Conservation (phyloP, 2,329 filamentous ascomycete species). For the Colletotrichum tamarilloi region DNA sequence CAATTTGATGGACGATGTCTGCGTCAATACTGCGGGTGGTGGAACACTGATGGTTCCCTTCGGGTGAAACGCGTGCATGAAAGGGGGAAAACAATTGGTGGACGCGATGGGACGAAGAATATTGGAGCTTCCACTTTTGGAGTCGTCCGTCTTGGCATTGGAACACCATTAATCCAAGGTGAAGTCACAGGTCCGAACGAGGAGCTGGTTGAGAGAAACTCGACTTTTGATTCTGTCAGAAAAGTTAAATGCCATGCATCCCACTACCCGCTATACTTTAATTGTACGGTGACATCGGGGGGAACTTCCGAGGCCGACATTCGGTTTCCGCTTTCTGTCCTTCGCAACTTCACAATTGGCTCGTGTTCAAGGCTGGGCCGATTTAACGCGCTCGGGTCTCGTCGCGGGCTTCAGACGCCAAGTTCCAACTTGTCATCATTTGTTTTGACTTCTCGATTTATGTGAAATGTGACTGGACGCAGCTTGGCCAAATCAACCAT, state of each 20-base stretch:
- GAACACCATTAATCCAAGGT: conserved; percentile 1
- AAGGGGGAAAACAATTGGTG: conserved; percentile 18
- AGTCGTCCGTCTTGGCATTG: conserved; percentile 27
- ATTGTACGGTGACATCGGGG: conserved; percentile 6
- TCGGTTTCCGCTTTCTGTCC: background rate
- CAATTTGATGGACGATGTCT: background rate
- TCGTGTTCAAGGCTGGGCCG: background rate
- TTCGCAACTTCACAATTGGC: background rate
- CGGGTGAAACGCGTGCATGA: conserved; percentile 27
- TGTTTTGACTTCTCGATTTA: background rate
- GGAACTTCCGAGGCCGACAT: background rate
- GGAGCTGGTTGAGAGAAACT: background rate
- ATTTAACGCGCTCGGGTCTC: background rate
- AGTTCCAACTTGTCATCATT: background rate
- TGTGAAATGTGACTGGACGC: background rate
- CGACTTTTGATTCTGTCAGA: background rate
- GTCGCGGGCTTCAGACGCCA: background rate
- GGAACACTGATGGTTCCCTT: background rate
- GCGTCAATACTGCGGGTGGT: background rate
- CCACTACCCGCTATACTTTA: background rate
- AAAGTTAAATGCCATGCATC: conserved; percentile 3
- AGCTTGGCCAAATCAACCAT: background rate
- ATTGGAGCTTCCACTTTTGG: conserved; percentile 21
- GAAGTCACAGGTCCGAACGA: background rate
- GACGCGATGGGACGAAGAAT: background rate